Evolutionary conservation across 371 early-diverging fungal species (phyloP).

Genomic region (Dichotomocladium elegans): DNA sequence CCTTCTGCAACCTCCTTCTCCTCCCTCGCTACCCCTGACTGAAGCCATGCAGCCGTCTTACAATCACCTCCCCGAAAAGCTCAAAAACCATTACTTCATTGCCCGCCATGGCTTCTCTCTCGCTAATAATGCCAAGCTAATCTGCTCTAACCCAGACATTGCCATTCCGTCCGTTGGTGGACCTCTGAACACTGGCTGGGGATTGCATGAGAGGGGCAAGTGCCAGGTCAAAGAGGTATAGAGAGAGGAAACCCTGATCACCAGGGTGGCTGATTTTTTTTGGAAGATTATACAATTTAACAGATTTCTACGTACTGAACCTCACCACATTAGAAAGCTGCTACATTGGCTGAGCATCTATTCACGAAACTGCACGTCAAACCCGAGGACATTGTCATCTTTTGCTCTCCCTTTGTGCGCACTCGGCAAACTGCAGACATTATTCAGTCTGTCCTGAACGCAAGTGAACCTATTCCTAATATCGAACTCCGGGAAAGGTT

Average conservation of each 20-base stretch:
- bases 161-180: constrained; percentile 45
- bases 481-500: constrained; percentile 38
- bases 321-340: too few relatives aligned
- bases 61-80: constrained; percentile 31
- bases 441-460: constrained; percentile 25
- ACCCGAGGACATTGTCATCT: constrained; percentile 23
- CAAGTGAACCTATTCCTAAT: constrained; percentile 18
- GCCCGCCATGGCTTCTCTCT: constrained; percentile 47
- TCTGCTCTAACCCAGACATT: constrained; percentile 46
- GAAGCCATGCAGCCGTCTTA: too few relatives aligned
- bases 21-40: too few relatives aligned
- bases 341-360: constrained; percentile 27
- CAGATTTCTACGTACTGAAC: too few relatives aligned
- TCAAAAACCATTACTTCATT: constrained; percentile 43
- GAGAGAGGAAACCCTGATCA: background rate
- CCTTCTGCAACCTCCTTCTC: too few relatives aligned
- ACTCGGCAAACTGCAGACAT: constrained; percentile 44
- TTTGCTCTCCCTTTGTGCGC: constrained; percentile 45
- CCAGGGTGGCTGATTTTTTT: background rate
- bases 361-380: constrained; percentile 16
- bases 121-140: constrained; percentile 38
- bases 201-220: constrained; percentile 40
- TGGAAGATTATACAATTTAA: background rate
- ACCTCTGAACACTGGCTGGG: constrained; percentile 38
- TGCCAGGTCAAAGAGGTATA: constrained; percentile 37